Evolutionary conservation across 2,329 filamentous ascomycete species (phyloP).

Genomic region (Monascus ruber): DNA sequence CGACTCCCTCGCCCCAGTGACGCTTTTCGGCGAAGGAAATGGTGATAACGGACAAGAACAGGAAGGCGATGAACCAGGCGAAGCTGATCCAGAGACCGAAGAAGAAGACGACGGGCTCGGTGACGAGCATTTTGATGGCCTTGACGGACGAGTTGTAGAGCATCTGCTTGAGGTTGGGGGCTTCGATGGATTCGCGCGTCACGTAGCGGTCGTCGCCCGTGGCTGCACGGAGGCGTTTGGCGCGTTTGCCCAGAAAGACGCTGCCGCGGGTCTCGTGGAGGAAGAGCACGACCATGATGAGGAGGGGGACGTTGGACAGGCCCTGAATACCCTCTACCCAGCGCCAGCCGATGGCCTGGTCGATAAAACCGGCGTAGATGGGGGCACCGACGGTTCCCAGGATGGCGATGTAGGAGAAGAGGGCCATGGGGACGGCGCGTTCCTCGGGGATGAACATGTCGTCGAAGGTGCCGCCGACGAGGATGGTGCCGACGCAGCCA

Average conservation of each 20-base stretch:
- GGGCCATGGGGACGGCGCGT: conserved; percentile 37
- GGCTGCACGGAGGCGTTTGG: conserved; percentile 34
- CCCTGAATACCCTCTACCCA: conserved; percentile 45
- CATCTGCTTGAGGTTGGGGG: conserved; percentile 34
- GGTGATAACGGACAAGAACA: conserved; percentile 42
- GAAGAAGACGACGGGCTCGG: conserved; percentile 39
- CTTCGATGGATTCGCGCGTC: conserved; percentile 41
- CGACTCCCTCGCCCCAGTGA: conserved; percentile 41
- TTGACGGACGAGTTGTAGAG: conserved; percentile 39
- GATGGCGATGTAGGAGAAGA: conserved; percentile 40
- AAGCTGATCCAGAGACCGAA: conserved; percentile 44
- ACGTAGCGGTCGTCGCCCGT: conserved; percentile 42
- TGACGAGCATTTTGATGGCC: conserved; percentile 39
- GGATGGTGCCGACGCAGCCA: conserved; percentile 40
- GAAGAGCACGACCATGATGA: conserved; percentile 33
- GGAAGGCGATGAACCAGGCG: conserved; percentile 44
- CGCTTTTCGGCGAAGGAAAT: conserved; percentile 43
- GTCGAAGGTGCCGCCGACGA: conserved; percentile 40
- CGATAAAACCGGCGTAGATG: conserved; percentile 45
- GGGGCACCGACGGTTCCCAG: conserved; percentile 43
- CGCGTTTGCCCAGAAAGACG: conserved; percentile 39
- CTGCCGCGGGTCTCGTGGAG: conserved; percentile 39
- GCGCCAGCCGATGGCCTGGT: conserved; percentile 41
- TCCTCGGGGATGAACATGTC: conserved; percentile 39
- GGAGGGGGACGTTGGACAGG: conserved; percentile 39